phyloP scores from a whole-genome alignment of 169 alveolate genomes.

The Plasmodium yoelii region DNA sequence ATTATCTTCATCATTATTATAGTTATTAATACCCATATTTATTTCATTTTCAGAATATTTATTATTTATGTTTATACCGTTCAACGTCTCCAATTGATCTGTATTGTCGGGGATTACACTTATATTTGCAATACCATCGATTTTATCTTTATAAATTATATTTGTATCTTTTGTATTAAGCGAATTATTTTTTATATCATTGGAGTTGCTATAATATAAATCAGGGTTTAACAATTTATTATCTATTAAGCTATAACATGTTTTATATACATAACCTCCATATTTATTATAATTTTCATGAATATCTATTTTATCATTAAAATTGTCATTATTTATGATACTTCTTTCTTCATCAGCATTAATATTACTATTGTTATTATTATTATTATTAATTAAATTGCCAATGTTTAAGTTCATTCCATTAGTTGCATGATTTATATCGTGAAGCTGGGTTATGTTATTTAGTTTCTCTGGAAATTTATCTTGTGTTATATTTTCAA shows the following conservation, averaged over 20 bases:
- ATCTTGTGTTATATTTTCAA: neutral
- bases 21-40: neutral
- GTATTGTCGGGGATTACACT: neutral
- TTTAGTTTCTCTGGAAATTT: neutral
- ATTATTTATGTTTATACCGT: neutral
- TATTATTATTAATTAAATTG: neutral
- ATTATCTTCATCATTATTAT: conserved; percentile 8
- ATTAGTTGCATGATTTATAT: neutral
- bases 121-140: neutral
- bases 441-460: neutral
- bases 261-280: neutral
- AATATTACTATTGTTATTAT: neutral
- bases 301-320: neutral
- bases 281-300: conserved; percentile 11
- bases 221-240: conserved; percentile 15
- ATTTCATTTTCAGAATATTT: conserved; percentile 9
- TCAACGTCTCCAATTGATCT: neutral
- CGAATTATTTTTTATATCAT: neutral
- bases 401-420: neutral
- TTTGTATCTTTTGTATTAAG: neutral
- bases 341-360: neutral
- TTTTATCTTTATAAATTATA: conserved; percentile 17
- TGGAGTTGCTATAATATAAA: neutral
- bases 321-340: neutral
- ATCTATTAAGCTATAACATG: conserved; percentile 17